These are phyloP conservation scores for Mycena alexandri DNA, from an alignment of 768 basidiomycete species.

Conservation along the genomic window DNA sequence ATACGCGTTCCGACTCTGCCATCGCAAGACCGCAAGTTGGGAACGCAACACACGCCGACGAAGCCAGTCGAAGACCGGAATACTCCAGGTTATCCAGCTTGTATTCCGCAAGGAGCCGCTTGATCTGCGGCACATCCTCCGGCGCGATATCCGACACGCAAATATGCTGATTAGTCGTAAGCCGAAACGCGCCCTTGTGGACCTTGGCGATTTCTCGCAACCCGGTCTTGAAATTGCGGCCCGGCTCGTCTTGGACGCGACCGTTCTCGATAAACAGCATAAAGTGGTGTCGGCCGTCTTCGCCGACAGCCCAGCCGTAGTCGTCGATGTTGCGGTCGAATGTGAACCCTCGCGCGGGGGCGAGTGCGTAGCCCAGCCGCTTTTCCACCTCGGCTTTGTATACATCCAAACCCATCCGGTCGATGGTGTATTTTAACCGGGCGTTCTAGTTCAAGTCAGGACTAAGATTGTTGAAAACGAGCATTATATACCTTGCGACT, in stretches of 20 bases:
- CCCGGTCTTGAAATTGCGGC: constrained; percentile 91
- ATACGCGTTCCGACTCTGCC: constrained; percentile 68
- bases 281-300: constrained; percentile 92
- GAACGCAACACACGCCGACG: constrained; percentile 97
- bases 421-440: constrained; percentile 96
- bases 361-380: constrained; percentile 83
- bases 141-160: constrained; percentile 86
- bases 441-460: constrained; percentile 68
- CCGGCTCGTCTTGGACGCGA: constrained; percentile 94
- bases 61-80: constrained; percentile 85
- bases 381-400: constrained; percentile 94
- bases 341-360: constrained; percentile 78
- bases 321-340: constrained; percentile 95
- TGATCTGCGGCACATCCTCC: constrained; percentile 82
- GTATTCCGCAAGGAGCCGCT: constrained; percentile 83
- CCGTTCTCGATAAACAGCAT: constrained; percentile 98
- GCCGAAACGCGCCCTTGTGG: constrained; percentile 93
- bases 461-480: constrained; percentile 3
- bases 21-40: constrained; percentile 86
- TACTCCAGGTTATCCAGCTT: constrained; percentile 90
- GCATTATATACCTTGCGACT: constrained; percentile 66
- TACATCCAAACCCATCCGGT: constrained; percentile 89
- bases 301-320: constrained; percentile 92
- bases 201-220: constrained; percentile 92
- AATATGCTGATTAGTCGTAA: constrained; percentile 96